Conservation (phyloP, 2,329 filamentous ascomycete species). For the Pseudocercospora fijiensis region DNA sequence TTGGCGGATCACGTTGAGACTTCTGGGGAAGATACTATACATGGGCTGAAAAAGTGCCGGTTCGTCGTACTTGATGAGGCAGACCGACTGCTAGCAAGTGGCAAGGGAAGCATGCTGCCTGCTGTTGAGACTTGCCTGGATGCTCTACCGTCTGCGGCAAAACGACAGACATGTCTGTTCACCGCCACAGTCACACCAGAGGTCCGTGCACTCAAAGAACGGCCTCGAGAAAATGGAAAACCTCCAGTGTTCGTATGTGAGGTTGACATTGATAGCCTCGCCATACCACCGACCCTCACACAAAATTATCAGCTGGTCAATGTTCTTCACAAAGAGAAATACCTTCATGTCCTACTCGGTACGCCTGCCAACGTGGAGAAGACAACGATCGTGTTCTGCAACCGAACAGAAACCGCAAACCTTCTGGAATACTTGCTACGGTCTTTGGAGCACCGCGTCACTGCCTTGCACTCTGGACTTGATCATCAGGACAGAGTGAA, state of each 20-base stretch:
- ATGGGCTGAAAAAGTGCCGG: constrained; percentile 72
- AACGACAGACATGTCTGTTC: constrained; percentile 92
- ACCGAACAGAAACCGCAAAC: constrained; percentile 83
- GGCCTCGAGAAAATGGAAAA: constrained; percentile 15
- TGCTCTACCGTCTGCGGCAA: constrained; percentile 69
- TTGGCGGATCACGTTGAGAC: constrained; percentile 90
- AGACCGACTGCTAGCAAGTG: constrained; percentile 76
- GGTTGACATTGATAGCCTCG: constrained; percentile 69
- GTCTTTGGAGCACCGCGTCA: constrained; percentile 83
- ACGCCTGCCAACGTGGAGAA: constrained; percentile 74
- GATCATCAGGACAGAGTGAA: constrained; percentile 80
- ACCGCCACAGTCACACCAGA: constrained; percentile 94
- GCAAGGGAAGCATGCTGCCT: constrained; percentile 84
- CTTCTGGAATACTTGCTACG: constrained; percentile 85
- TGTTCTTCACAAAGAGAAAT: constrained; percentile 90
- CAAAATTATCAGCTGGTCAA: constrained; percentile 87
- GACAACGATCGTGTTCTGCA: constrained; percentile 89
- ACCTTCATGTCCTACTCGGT: constrained; percentile 82
- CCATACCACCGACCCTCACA: constrained; percentile 74
- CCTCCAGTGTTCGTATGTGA: constrained; percentile 84
- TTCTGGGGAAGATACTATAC: constrained; percentile 87
- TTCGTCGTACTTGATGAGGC: constrained; percentile 96
- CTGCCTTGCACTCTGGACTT: constrained; percentile 83
- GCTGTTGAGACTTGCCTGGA: constrained; percentile 87
- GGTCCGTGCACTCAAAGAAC: constrained; percentile 77